Percentiles rank a stretch among this genome's conserved stretches.
Conservation (phyloP, 1,139 yeast species). For the Lodderomyces oxycetoniae region DNA sequence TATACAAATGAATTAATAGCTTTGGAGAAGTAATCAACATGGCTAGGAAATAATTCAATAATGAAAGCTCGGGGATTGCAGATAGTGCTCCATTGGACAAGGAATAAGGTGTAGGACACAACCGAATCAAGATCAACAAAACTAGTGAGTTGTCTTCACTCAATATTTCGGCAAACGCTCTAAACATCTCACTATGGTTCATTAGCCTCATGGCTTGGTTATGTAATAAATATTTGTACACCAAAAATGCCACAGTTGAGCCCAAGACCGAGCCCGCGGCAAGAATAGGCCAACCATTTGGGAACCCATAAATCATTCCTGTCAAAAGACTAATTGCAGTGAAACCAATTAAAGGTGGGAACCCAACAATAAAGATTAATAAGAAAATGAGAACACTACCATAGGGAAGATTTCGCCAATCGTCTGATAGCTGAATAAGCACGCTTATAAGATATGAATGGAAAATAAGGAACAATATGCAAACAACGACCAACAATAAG, state of each 20-base stretch:
- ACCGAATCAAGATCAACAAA: conserved; percentile 63
- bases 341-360: conserved; percentile 90
- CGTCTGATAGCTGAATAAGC: conserved; percentile 43
- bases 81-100: conserved; percentile 90
- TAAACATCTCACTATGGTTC: conserved; percentile 57
- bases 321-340: conserved; percentile 61
- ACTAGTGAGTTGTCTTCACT: conserved; percentile 59
- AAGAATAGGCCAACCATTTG: conserved; percentile 73
- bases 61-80: conserved; percentile 69
- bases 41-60: conserved; percentile 62
- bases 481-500: conserved; percentile 18
- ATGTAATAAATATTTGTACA: conserved; percentile 58
- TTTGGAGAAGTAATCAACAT: conserved; percentile 79
- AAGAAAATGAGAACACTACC: conserved; percentile 55
- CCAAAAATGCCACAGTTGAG: conserved; percentile 64
- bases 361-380: conserved; percentile 43
- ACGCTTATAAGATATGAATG: conserved; percentile 43
- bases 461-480: conserved; percentile 38
- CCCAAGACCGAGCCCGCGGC: conserved; percentile 70
- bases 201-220: conserved; percentile 48
- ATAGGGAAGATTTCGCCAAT: conserved; percentile 38
- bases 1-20: conserved; percentile 66
- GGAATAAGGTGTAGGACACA: conserved; percentile 92
- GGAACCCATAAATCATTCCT: conserved; percentile 84
- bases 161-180: conserved; percentile 72